A percentile compares a stretch with the other conserved stretches of the same genome.
phyloP scores from a whole-genome alignment of 164 flowering plant genomes.

The Chloranthus sessilifolius region DNA sequence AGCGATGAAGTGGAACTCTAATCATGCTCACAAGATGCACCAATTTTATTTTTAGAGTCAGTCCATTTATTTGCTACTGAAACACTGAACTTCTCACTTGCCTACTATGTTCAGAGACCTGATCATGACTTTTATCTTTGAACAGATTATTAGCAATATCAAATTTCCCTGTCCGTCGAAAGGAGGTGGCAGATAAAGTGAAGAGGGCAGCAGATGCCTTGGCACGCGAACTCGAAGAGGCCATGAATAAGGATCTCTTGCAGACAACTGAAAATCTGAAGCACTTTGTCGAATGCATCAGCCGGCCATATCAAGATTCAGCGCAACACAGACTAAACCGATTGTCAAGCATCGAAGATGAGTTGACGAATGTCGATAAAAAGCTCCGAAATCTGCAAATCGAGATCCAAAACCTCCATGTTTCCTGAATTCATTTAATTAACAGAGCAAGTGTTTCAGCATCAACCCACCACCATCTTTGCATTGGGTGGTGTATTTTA shows the following conservation, averaged over 20 bases:
- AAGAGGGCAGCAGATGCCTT: slow-evolving; percentile 58
- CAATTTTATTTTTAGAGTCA: no score
- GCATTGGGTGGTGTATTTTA: no score
- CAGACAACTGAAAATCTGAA: slow-evolving; percentile 34
- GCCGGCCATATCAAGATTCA: slow-evolving; percentile 54
- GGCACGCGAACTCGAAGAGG: slow-evolving; percentile 69
- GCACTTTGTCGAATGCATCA: slow-evolving; percentile 32
- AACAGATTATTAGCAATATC: slow-evolving; percentile 59
- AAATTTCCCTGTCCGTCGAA: slow-evolving; percentile 65
- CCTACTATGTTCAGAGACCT: slow-evolving; percentile 2
- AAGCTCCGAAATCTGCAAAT: slow-evolving; percentile 33
- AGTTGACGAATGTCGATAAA: slow-evolving; percentile 30
- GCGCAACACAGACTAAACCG: slow-evolving; percentile 42
- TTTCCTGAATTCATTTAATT: no score
- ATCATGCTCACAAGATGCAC: no score
- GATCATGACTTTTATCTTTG: slow-evolving; percentile 8
- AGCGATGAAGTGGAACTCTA: no score
- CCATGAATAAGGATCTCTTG: slow-evolving; percentile 70
- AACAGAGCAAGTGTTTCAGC: no score
- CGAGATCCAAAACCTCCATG: slow-evolving; percentile 58
- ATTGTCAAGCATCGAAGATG: slow-evolving; percentile 34
- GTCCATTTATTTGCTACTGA: no score
- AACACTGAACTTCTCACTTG: no score
- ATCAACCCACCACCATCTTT: no score
- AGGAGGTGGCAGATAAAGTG: slow-evolving; percentile 56